Base-by-base conservation (phyloP, 345 rosid species). In the Salix caprea region DNA sequence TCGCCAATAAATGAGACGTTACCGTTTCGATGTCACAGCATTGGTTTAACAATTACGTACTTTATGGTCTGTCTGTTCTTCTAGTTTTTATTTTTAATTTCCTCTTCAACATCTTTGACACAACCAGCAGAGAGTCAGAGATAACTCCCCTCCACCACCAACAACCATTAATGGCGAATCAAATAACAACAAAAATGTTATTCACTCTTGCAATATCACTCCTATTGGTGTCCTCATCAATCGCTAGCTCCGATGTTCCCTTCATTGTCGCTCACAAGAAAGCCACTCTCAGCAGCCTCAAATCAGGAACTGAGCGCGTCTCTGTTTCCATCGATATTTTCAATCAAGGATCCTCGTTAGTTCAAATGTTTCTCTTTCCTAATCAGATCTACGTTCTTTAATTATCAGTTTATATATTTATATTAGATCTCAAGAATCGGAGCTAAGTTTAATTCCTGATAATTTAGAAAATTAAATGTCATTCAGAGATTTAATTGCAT, bases 181-280 rank as follows among this genome's bases (percentile, higher is more conserved):
- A 66, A 67, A 23, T 9, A 56, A 3, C 74, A 76, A 48, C 23
- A 42, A 81, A 73, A 60, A 50, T 88, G 13, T 72, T 87, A 73
- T 74, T 85, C 83, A 67, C 84, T 46, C 82, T 84, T 46, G 26
- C 89, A 74, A 42, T 87, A 60, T 77, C 81, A 28, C 78, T 89
- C 65, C 72, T 82, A 65, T 82, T 91, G 65, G 50, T 90, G 7
- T 90, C 93, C 2, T 77, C 89, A 44, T 72, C 90, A 19, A 78
- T 88, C 40, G 91, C 88, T 79, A 83, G 75, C 82, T 64, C 90
- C 69, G 99, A 94, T 74, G 94, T 86, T 40, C 98, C 98, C 37
- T 94, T 94, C 89, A 85, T 96, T 66, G 90, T 96, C 66, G 99
- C 91, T 15, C 93, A 93, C 85, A 93, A 95, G 94, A 93, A 95